A percentile compares a stretch with the other conserved stretches of the same genome.
Conservation (phyloP, 768 basidiomycete genomes). For the Phallus indusiatus region DNA sequence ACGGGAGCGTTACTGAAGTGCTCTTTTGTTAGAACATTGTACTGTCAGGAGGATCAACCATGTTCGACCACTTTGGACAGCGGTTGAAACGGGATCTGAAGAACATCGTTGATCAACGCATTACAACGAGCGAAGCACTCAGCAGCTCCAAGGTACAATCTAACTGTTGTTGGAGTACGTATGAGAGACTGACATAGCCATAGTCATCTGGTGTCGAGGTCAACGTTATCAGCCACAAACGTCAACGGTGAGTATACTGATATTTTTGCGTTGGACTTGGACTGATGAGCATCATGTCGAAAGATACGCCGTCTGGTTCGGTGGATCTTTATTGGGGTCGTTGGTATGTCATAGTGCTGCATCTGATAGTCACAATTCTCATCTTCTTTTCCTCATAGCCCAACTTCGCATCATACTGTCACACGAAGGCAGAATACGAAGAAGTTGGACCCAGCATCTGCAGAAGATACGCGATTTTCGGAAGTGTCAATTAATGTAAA, state of each 20-base stretch:
- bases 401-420: conserved; percentile 91
- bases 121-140: conserved; percentile 64
- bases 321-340: conserved; percentile 89
- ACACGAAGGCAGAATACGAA: conserved; percentile 91
- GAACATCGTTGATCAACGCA: conserved; percentile 83
- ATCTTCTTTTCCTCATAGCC: conserved; percentile 40
- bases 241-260: conserved; percentile 62
- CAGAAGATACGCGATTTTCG: conserved; percentile 88
- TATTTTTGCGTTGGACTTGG: too few relatives aligned
- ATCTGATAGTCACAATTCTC: not conserved
- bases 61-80: conserved; percentile 99
- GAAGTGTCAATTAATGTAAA: conserved; percentile 58
- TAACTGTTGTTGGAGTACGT: conserved; percentile 61
- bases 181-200: not conserved
- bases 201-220: conserved; percentile 96
- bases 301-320: conserved; percentile 96
- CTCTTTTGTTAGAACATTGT: conserved; percentile 78
- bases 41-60: conserved; percentile 92
- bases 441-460: conserved; percentile 89
- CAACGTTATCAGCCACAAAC: conserved; percentile 97
- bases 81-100: conserved; percentile 93
- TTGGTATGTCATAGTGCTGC: conserved; percentile 43
- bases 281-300: too few relatives aligned
- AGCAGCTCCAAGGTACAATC: too few relatives aligned
- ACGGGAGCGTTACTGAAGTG: not conserved